These are phyloP conservation scores for Dactylellina haptotyla DNA, from an alignment of 2,329 filamentous ascomycete species.

Conservation along the genomic window DNA sequence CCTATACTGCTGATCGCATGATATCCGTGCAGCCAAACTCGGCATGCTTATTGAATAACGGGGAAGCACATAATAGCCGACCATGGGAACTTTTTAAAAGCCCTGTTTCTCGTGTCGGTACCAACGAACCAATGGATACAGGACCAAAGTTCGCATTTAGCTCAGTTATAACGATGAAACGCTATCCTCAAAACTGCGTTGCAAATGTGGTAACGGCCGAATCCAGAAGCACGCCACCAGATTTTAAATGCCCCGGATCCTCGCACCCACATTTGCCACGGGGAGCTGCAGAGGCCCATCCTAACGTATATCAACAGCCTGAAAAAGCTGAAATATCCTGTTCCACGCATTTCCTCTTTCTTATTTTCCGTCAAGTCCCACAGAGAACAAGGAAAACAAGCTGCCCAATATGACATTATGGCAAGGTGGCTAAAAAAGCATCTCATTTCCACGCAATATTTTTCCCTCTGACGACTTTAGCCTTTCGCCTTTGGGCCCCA, in stretches of 20 bases:
- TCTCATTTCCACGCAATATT: conserved; percentile 7
- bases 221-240: neutral
- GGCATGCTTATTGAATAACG: too few species aligned
- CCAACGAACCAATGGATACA: too few species aligned
- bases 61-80: too few species aligned
- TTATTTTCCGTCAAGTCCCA: neutral
- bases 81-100: too few species aligned
- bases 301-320: neutral
- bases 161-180: neutral
- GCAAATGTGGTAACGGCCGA: neutral
- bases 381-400: neutral
- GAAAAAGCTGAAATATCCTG: neutral
- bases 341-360: neutral
- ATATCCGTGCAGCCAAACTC: too few species aligned
- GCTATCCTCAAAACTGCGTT: neutral
- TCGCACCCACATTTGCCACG: conserved; percentile 17
- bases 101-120: too few species aligned
- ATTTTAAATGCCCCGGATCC: conserved; percentile 1
- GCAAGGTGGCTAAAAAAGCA: conserved; percentile 15
- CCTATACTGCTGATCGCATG: too few species aligned
- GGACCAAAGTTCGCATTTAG: too few species aligned
- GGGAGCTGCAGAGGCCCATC: neutral
- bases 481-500: neutral
- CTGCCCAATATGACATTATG: too few species aligned
- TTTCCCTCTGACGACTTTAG: too few species aligned